Conservation (phyloP, 306 rosid species). For the Trichosanthes cucumerina region DNA sequence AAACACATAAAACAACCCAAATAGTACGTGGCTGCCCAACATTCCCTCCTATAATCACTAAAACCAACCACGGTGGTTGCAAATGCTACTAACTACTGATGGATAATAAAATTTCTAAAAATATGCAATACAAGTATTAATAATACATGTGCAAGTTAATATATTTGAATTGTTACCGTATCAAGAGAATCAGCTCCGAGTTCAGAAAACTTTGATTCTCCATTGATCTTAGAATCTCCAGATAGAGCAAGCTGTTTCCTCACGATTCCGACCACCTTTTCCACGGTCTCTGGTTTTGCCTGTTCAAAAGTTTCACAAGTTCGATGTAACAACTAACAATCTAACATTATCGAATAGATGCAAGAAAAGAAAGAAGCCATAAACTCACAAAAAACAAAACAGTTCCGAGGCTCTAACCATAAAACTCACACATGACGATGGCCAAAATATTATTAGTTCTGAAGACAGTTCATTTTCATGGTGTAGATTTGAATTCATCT, state of each 20-base stretch:
- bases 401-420: no score
- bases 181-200: slow-evolving; percentile 98
- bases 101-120: neutral
- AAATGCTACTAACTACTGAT: neutral
- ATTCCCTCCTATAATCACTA: no score
- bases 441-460: neutral
- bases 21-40: no score
- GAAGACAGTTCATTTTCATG: neutral
- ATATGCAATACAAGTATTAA: neutral
- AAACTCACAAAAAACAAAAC: neutral
- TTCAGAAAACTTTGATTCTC: slow-evolving; percentile 62
- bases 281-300: slow-evolving; percentile 82
- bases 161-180: slow-evolving; percentile 39
- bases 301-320: slow-evolving; percentile 19
- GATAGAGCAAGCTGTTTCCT: slow-evolving; percentile 82
- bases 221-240: slow-evolving; percentile 31
- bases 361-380: neutral
- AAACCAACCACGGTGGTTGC: no score
- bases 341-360: neutral
- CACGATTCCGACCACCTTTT: slow-evolving; percentile 64
- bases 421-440: neutral
- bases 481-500: neutral
- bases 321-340: neutral
- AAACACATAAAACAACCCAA: no score
- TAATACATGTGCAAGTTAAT: neutral